Conservation (phyloP, 2,329 filamentous ascomycete species). For the Penicillium capsulatum region DNA sequence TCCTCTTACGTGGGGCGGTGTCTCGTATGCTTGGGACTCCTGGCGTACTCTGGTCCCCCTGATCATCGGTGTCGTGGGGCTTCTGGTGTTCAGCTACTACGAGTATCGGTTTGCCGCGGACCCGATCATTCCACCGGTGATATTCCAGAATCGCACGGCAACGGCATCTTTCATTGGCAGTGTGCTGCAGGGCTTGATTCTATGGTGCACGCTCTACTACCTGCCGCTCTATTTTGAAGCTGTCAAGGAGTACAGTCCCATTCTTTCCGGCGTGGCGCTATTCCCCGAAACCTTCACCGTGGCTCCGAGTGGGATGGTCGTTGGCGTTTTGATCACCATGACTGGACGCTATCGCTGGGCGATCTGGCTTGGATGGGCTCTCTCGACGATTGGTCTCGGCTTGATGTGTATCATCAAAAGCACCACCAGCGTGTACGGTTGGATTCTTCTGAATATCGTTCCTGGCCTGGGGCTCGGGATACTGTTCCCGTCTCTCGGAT, state of each 20-base stretch:
- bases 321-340: conserved; percentile 46
- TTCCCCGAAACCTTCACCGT: conserved; percentile 62
- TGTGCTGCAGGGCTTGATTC: conserved; percentile 51
- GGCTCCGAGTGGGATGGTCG: conserved; percentile 56
- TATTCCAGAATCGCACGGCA: conserved; percentile 46
- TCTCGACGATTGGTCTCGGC: conserved; percentile 59
- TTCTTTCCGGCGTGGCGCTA: conserved; percentile 53
- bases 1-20: conserved; percentile 61
- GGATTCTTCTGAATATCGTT: conserved; percentile 59
- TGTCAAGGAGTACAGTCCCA: conserved; percentile 52
- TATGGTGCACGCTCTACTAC: conserved; percentile 54
- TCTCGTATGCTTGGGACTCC: conserved; percentile 61
- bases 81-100: conserved; percentile 53
- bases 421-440: conserved; percentile 50
- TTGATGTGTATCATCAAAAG: conserved; percentile 30
- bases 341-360: conserved; percentile 59
- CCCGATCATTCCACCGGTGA: conserved; percentile 46
- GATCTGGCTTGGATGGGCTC: conserved; percentile 58
- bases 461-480: conserved; percentile 61
- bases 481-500: conserved; percentile 60
- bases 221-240: conserved; percentile 44
- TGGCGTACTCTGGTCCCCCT: conserved; percentile 62
- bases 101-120: conserved; percentile 51
- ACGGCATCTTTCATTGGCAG: conserved; percentile 53
- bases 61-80: conserved; percentile 50